Conservation (phyloP, 495 filamentous ascomycete genomes). For the Penicillium chermesinum region DNA sequence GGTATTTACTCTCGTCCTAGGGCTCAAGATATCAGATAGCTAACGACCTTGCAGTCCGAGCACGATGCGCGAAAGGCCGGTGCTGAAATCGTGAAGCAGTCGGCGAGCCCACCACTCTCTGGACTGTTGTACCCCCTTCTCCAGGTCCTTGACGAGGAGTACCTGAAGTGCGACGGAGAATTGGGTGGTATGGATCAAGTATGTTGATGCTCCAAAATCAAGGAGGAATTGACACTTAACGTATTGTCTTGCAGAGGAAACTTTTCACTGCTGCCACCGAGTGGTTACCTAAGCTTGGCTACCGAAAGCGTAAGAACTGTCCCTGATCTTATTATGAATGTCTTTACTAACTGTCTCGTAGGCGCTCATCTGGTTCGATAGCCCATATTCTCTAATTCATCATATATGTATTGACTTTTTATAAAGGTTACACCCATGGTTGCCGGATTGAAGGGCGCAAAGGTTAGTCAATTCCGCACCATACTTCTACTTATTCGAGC, state of each 20-base stretch:
- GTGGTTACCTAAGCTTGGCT: slow-evolving; percentile 40
- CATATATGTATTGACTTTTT: neutral
- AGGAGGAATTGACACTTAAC: slow-evolving; percentile 36
- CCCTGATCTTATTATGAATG: neutral
- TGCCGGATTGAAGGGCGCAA: slow-evolving; percentile 74
- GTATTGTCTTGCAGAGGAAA: too few relatives aligned
- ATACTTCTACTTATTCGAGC: neutral
- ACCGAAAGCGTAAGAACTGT: slow-evolving; percentile 39
- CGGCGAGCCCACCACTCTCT: slow-evolving; percentile 63
- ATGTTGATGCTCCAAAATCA: slow-evolving; percentile 33
- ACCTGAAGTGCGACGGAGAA: slow-evolving; percentile 79
- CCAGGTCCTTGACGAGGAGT: slow-evolving; percentile 84
- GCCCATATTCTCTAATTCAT: neutral
- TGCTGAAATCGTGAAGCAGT: slow-evolving; percentile 90
- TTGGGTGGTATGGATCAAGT: slow-evolving; percentile 42
- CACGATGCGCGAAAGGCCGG: slow-evolving; percentile 78
- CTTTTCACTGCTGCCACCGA: slow-evolving; percentile 75
- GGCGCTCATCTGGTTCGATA: slow-evolving; percentile 53
- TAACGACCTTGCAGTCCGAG: slow-evolving; percentile 21
- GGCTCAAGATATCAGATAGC: slow-evolving; percentile 8
- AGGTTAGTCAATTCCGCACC: slow-evolving; percentile 24
- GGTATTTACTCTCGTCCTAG: slow-evolving; percentile 48
- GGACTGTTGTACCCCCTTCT: slow-evolving; percentile 75
- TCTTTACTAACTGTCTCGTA: neutral
- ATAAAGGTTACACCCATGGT: slow-evolving; percentile 77